Evolutionary conservation across 352 stramenopile genomes (phyloP), one percentile per base, ranked within the genome.

Genomic region (Globisporangium polare): DNA sequence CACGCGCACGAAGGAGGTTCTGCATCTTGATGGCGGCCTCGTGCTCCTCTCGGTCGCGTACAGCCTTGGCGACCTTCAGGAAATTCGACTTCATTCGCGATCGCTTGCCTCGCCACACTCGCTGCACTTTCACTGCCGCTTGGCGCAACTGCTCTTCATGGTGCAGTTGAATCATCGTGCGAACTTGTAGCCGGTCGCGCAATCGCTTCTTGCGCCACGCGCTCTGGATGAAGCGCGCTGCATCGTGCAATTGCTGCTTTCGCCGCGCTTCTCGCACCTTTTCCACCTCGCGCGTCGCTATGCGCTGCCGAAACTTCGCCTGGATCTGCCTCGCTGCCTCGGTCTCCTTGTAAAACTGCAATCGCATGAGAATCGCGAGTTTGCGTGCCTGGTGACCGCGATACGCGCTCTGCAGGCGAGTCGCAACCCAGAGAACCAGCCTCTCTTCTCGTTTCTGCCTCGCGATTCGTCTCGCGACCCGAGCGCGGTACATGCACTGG

Each of bases 21-120:
- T 94, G 86, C 69, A 94, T 71, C 33, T 73, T 75, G 60, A 71
- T 78, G n/a, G 73, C 82, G 0, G 81, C 81, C 4, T 86, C 68
- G 17, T 71, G 65, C 27, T 83, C 59, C 37, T 82, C 68, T 0
- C 45, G 53, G 9, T 86, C 69, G 9, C 65, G 71, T 0, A 60
- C 52, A 3, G 61, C 43, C n/a, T 77, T 81, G 2, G 71, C 73
- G 5, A 67, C 57, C 24, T 61, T 72, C 18, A 78, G 50, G 10
- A 75, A 49, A 8, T 43, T 64, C 5, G 73, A 65, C 8, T 62
- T 63, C 2, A 67, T 57, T 3, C 79, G 77, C 17, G 68, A 69
- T 17, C 72, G 60, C 53, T 80, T 84, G 7, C 78, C 81, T 42
- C 90, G 71, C 77, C 88, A 96, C 4, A 80, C 58, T 15, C 87